Evolutionary conservation across 192 early-diverging fungal genomes (phyloP).

Genomic region (Coemansia sp.): DNA sequence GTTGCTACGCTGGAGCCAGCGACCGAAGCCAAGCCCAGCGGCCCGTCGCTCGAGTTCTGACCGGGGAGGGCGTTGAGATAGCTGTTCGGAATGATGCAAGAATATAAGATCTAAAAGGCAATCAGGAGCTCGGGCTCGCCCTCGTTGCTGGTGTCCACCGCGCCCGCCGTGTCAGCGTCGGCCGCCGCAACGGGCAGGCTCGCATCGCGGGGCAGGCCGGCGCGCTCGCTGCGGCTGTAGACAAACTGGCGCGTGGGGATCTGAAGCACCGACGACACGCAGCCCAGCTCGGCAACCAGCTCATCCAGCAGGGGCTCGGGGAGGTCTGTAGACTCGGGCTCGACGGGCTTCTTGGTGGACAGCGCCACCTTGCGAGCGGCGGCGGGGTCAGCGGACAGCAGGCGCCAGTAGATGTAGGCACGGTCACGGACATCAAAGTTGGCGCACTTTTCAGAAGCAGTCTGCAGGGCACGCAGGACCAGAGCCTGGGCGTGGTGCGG

Average conservation of each 20-base stretch:
- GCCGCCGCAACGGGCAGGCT: conserved; percentile 1
- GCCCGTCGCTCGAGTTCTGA: conserved; percentile 36
- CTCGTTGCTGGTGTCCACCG: conserved; percentile 12
- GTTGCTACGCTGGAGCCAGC: conserved; percentile 34
- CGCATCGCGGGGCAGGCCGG: conserved; percentile 23
- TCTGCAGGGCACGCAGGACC: conserved; percentile 82
- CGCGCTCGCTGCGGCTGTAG: conserved; percentile 31
- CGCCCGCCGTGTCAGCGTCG: neutral
- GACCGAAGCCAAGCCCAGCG: neutral
- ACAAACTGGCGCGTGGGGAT: conserved; percentile 77
- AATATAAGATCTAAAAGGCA: conserved; percentile 40
- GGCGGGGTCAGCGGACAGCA: conserved; percentile 89
- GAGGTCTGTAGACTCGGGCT: conserved; percentile 59
- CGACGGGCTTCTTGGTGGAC: conserved; percentile 82
- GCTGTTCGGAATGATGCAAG: too few species aligned
- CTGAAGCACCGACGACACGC: conserved; percentile 93
- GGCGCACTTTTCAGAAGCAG: conserved; percentile 80
- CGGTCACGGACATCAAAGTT: conserved; percentile 96
- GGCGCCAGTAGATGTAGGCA: conserved; percentile 96
- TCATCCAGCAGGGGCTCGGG: conserved; percentile 75
- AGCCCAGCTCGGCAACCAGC: conserved; percentile 78
- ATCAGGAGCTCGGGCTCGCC: conserved; percentile 49
- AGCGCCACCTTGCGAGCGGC: conserved; percentile 89
- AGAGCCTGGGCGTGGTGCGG: conserved; percentile 78
- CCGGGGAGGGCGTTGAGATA: too few species aligned